Evolutionary conservation across 192 early-diverging fungal genomes (phyloP), one percentile per base, ranked within the genome.

Genomic region (Coemansia sp.): DNA sequence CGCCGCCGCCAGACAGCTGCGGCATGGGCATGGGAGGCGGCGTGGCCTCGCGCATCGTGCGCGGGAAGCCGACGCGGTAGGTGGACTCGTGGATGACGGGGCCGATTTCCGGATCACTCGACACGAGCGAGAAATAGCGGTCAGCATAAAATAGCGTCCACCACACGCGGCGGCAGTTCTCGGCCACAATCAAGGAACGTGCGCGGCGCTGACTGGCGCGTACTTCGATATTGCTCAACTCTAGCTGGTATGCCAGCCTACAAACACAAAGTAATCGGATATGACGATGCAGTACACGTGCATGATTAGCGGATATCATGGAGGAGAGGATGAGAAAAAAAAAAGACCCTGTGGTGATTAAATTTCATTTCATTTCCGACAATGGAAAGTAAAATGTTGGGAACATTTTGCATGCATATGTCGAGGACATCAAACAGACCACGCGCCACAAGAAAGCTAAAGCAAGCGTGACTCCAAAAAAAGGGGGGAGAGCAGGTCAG

Each of bases 111-210:
- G 81, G 74, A 36, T 83, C 77, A 61, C 77, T 75, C 1, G 77
- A 78, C 0, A 78, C 77, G 19, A 83, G 65, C 46, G 81, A 78
- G 50, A 83, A 83, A 59, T 78, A 83, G 36, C 81, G 69, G 63
- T 83, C 81, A 8, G 76, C 75, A 41, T 83, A 83, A 39, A 78
- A 78, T 40, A 83, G 69, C 44, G 81, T 74, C 81, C 81, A 83
- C 81, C 81, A 83, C 9, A 83, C 81, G 5, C 81, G 69, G 21
- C 81, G 81, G 61, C 81, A 83, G 70, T 83, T 83, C 68, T 83
- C 81, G 10, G 81, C 81, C 13, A 83, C 81, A 27, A 83, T 83
- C 73, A 83, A 62, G 45, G 81, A 83, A 42, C 81, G 76, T 2
- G 81, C 81, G 27, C 73, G 75, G 10, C 81, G 75, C 70, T 83